Conservation (phyloP, 176 grass and related monocot genomes). For the Bromus sterilis region DNA sequence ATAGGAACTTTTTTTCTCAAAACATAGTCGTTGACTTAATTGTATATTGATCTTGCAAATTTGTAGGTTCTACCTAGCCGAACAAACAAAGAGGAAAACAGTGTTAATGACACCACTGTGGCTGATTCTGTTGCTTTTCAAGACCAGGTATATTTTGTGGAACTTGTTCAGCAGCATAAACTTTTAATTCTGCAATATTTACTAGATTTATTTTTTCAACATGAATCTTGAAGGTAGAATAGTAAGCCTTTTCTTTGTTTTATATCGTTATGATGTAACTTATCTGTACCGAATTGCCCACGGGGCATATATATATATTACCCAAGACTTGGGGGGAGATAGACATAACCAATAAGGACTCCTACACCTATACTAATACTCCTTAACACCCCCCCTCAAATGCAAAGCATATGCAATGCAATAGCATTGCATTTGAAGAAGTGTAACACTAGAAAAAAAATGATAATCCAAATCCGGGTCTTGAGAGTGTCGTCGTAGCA, state of each 20-base stretch:
- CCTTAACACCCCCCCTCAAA: too few relatives aligned
- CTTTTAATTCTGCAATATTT: not conserved
- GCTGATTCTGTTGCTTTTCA: conserved; percentile 63
- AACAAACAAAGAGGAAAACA: conserved; percentile 52
- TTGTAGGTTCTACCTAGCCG: conserved; percentile 39
- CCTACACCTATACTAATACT: too few relatives aligned
- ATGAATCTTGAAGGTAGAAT: not conserved
- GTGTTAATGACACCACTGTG: conserved; percentile 26
- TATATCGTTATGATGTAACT: too few relatives aligned
- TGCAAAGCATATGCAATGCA: too few relatives aligned
- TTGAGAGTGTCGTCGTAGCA: too few relatives aligned
- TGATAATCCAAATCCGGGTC: too few relatives aligned
- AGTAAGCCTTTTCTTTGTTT: not conserved
- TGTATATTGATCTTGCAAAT: conserved; percentile 19
- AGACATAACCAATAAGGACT: too few relatives aligned
- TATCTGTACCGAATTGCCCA: too few relatives aligned
- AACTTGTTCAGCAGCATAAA: not conserved
- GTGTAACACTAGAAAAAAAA: too few relatives aligned
- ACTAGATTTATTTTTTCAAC: not conserved
- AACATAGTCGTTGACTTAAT: not conserved
- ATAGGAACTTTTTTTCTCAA: not conserved
- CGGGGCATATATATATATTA: too few relatives aligned
- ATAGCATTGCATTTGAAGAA: too few relatives aligned
- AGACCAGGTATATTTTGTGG: conserved; percentile 49
- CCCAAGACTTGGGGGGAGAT: too few relatives aligned